These are phyloP conservation scores for Passalora sequoiae DNA, from an alignment of 2,329 filamentous ascomycete species.

Conservation along the genomic window DNA sequence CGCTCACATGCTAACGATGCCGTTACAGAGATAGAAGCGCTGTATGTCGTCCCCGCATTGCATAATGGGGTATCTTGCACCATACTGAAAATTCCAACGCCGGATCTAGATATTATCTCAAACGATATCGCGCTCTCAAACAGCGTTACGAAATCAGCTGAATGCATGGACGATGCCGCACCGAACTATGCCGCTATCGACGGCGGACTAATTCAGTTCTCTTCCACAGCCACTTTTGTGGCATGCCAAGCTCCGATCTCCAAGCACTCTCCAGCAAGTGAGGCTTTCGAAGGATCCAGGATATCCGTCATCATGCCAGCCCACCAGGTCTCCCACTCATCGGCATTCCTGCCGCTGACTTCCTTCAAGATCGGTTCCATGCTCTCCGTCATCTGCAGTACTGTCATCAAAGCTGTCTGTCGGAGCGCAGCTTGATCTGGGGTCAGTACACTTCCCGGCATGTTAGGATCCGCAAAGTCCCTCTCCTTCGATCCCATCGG, in stretches of 20 bases:
- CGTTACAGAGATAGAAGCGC: constrained; percentile 1
- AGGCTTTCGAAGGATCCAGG: constrained; percentile 65
- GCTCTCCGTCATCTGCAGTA: constrained; percentile 77
- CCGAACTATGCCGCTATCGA: not conserved
- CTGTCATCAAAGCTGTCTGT: constrained; percentile 72
- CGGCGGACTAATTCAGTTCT: not conserved
- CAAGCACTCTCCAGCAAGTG: constrained; percentile 78
- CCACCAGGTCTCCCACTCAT: constrained; percentile 90
- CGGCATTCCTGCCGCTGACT: constrained; percentile 76
- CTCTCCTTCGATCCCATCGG: constrained; percentile 19
- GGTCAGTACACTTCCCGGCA: constrained; percentile 15
- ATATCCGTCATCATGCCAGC: constrained; percentile 81
- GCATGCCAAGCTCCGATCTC: constrained; percentile 63
- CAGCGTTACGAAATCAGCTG: constrained; percentile 59
- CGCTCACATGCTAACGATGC: not conserved
- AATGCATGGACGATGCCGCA: constrained; percentile 2
- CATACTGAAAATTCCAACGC: constrained; percentile 1
- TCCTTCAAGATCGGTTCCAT: constrained; percentile 78
- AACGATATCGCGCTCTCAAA: constrained; percentile 78
- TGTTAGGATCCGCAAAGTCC: too few relatives aligned
- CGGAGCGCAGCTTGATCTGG: constrained; percentile 65
- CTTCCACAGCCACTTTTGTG: constrained; percentile 39
- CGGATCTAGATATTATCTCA: constrained; percentile 73
- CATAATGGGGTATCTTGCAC: constrained; percentile 7
- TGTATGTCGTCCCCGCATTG: too few relatives aligned